Evolutionary conservation across 495 filamentous ascomycete genomes (phyloP).

Genomic region (Lasiosphaeria hispida): DNA sequence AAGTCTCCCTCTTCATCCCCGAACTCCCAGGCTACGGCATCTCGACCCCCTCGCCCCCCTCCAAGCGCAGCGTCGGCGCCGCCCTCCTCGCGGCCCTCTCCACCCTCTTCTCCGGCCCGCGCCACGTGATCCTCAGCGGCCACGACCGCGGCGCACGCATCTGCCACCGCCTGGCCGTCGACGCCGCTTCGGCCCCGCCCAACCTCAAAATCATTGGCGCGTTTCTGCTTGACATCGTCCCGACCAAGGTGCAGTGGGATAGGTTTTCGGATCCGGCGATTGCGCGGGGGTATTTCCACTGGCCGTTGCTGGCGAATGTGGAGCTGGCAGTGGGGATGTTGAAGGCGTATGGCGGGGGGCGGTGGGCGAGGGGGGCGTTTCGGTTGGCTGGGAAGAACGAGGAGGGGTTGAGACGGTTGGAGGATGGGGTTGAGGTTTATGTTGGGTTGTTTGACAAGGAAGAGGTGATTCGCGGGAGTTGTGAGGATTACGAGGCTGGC

Average conservation of each 20-base stretch:
- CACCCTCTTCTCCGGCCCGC: slow-evolving; percentile 4
- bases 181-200: slow-evolving; percentile 5
- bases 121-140: slow-evolving; percentile 35
- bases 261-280: slow-evolving; percentile 26
- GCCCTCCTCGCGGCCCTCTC: slow-evolving; percentile 34
- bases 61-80: slow-evolving; percentile 38
- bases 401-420: slow-evolving; percentile 9
- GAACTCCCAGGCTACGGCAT: slow-evolving; percentile 51
- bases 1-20: slow-evolving; percentile 38
- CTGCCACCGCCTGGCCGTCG: slow-evolving; percentile 44
- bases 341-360: slow-evolving; percentile 38
- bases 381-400: slow-evolving; percentile 31
- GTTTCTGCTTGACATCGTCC: slow-evolving; percentile 50
- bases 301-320: slow-evolving; percentile 50
- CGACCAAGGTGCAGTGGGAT: slow-evolving; percentile 42
- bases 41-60: slow-evolving; percentile 24
- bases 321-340: slow-evolving; percentile 46
- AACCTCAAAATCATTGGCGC: slow-evolving; percentile 31
- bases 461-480: slow-evolving; percentile 35
- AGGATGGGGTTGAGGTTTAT: slow-evolving; percentile 38
- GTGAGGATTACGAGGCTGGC: slow-evolving; percentile 48
- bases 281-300: slow-evolving; percentile 44
- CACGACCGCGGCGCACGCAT: slow-evolving; percentile 52
- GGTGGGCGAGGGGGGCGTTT: slow-evolving; percentile 34
- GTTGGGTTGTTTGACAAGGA: slow-evolving; percentile 38